These are phyloP conservation scores for Plasmodium inui DNA, from an alignment of 169 alveolate species.

Conservation along the genomic window DNA sequence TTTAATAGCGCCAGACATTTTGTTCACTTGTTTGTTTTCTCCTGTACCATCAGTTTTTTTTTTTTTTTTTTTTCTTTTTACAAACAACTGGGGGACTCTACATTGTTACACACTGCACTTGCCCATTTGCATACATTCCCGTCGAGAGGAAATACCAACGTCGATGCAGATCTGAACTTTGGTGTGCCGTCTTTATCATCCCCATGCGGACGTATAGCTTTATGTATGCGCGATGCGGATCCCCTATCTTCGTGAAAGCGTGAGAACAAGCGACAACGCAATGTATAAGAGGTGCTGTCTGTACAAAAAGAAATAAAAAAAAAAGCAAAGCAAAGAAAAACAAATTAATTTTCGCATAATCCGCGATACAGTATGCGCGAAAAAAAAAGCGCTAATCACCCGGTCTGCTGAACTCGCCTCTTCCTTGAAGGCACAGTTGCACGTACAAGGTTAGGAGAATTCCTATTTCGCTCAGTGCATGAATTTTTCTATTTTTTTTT, in stretches of 20 bases:
- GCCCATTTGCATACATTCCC: background rate
- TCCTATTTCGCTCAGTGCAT: background rate
- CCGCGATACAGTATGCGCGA: background rate
- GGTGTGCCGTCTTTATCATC: background rate
- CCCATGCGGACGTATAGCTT: background rate
- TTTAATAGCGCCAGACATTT: background rate
- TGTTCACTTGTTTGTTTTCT: slow-evolving; percentile 1
- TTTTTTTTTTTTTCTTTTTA: background rate
- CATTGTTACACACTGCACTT: background rate
- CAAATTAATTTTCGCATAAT: background rate
- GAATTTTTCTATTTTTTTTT: background rate
- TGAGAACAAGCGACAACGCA: background rate
- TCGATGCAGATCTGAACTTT: background rate
- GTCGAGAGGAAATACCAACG: background rate
- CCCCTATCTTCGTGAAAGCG: background rate
- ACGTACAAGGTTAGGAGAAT: background rate
- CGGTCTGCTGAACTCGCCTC: background rate
- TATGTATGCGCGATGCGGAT: background rate
- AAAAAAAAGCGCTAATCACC: background rate
- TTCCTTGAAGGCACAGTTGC: background rate
- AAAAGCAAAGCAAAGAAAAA: no score
- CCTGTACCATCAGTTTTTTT: background rate
- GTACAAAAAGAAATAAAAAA: background rate
- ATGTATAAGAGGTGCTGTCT: background rate
- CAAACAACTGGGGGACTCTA: background rate